A percentile compares a stretch with the other conserved stretches of the same genome.
Evolutionary conservation across 1,139 yeast species (phyloP).

Genomic region (Petasospora rhodanensis): DNA sequence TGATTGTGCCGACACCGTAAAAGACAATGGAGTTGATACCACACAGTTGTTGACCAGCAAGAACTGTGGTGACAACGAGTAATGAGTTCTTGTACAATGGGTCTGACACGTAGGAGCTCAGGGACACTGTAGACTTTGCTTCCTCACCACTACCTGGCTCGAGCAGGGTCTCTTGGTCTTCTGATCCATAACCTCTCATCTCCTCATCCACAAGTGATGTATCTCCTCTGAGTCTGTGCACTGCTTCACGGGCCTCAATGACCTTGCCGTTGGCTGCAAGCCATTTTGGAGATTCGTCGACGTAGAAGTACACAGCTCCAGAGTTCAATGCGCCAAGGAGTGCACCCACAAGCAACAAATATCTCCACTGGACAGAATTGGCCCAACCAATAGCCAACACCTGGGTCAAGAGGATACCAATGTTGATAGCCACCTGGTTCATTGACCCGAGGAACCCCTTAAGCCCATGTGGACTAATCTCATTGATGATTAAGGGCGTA

Average conservation of each 20-base stretch:
- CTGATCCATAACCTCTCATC: constrained; percentile 26
- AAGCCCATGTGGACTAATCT: constrained; percentile 62
- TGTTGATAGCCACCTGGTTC: constrained; percentile 80
- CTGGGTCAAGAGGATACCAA: constrained; percentile 82
- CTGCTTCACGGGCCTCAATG: constrained; percentile 33
- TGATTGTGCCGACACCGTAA: constrained; percentile 82
- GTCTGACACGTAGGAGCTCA: constrained; percentile 41
- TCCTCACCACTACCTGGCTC: constrained; percentile 3
- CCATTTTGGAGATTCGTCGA: constrained; percentile 90
- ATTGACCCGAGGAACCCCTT: constrained; percentile 82
- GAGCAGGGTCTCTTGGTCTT: constrained; percentile 19
- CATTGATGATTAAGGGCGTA: constrained; percentile 77
- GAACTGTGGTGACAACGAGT: constrained; percentile 63
- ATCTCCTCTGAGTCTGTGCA: constrained; percentile 32
- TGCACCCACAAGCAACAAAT: constrained; percentile 56
- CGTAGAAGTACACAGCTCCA: constrained; percentile 35
- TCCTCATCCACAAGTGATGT: constrained; percentile 28
- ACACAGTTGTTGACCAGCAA: constrained; percentile 86
- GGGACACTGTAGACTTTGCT: constrained; percentile 1
- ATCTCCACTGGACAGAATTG: constrained; percentile 66
- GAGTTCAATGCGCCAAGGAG: constrained; percentile 49
- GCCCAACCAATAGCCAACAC: constrained; percentile 66
- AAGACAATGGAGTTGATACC: constrained; percentile 91
- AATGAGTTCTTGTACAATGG: constrained; percentile 54
- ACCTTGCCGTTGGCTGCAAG: constrained; percentile 36